phyloP scores from a whole-genome alignment of 2,329 filamentous ascomycete genomes.

The Dactylella cylindrospora region DNA sequence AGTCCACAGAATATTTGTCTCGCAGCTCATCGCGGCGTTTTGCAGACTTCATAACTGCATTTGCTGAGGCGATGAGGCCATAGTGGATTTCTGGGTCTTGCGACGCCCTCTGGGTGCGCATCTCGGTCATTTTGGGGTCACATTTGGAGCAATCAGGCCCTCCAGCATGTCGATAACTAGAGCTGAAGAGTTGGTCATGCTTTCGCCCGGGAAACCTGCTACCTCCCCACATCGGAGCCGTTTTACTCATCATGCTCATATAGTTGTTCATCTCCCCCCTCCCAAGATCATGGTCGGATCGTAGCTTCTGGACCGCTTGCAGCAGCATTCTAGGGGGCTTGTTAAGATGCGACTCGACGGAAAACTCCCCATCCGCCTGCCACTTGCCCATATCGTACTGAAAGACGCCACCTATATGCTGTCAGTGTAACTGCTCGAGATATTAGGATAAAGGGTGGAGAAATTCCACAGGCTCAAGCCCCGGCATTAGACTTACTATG shows the following conservation, averaged over 20 bases:
- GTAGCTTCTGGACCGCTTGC: neutral
- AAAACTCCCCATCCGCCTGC: neutral
- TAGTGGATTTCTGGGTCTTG: slow-evolving; percentile 13
- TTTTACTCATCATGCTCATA: no score
- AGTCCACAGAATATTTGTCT: neutral
- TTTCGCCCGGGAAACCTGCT: slow-evolving; percentile 12
- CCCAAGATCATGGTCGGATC: neutral
- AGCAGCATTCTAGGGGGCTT: slow-evolving; percentile 3
- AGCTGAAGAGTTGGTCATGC: slow-evolving; percentile 10
- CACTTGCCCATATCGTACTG: neutral
- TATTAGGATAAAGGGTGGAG: no score
- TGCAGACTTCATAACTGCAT: slow-evolving; percentile 5
- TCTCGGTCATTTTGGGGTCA: neutral
- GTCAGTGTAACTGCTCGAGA: neutral
- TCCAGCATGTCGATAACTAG: neutral
- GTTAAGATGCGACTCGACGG: neutral
- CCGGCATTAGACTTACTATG: no score
- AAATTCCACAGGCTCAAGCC: no score
- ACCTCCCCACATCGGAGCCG: no score
- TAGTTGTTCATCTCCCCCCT: slow-evolving; percentile 8
- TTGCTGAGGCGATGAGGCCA: slow-evolving; percentile 21
- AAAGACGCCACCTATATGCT: neutral
- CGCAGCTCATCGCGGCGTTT: slow-evolving; percentile 1
- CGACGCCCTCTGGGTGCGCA: slow-evolving; percentile 1
- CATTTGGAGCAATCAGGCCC: neutral